Evolutionary conservation across 306 rosid species (phyloP), one percentile per base, ranked within the genome.

Genomic region (Cicer yamashitae): DNA sequence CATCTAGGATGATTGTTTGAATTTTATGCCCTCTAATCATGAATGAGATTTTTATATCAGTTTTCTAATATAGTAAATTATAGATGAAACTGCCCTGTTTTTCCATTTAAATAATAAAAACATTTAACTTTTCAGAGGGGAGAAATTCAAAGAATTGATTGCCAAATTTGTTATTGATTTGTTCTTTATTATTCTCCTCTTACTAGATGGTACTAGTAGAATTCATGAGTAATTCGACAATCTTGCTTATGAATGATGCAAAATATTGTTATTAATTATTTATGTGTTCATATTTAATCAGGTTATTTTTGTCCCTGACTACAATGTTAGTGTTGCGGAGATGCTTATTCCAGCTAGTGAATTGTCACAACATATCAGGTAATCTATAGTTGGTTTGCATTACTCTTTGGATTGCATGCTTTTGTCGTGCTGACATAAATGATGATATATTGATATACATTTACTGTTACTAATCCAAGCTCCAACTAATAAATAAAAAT

Each of bases 301-400:
- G 98, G 98, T 94, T 76, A 71, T 94, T 79, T 91, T 94, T 66
- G 92, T 94, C 77, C 99, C 99, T 40, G 97, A 94, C 78, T 94
- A 94, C 88, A 92, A 94, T 73, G 99, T 94, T 70, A 94, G 96
- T 80, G 96, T 85, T 48, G 99, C 99, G 15, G 99, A 94, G 88
- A 53, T 85, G 82, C 89, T 94, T 70, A 94, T 94, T 74, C 99
- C 99, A 15, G 97, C 99, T 15, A 94, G 99, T 81, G 99, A 94
- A 82, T 83, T 94, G 69, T 94, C 99, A 57, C 99, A 94, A 74
- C 99, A 94, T 84, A 94, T 94, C 87, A 94, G 97, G 97, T 91
- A 81, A 34, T 45, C 48, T 81, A 18, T 58, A 34, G 44, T 41
- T 81, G 40, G 53, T 58, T 76, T 74, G 30, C 22, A 1, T 68